Evolutionary conservation across 768 basidiomycete species (phyloP).

Genomic region (Dictyophora rubrovolvata): DNA sequence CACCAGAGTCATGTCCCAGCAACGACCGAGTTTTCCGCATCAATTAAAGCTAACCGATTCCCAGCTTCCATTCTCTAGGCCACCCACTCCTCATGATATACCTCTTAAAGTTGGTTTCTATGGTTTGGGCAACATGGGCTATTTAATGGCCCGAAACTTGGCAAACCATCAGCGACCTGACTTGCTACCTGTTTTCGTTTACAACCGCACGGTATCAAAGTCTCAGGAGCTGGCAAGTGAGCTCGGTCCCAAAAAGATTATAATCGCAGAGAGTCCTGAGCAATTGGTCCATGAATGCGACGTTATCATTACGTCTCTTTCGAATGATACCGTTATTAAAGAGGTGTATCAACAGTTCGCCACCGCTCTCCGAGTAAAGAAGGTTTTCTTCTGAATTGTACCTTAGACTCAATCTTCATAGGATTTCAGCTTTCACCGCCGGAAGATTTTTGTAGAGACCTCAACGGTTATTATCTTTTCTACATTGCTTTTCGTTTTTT

Average conservation of each 20-base stretch:
- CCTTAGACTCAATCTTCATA: conserved; percentile 9
- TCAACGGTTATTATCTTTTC: conserved; percentile 44
- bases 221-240: conserved; percentile 46
- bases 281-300: conserved; percentile 61
- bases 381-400: neutral
- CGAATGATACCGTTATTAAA: conserved; percentile 61
- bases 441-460: conserved; percentile 78
- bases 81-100: conserved; percentile 34
- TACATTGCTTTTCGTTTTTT: conserved; percentile 1
- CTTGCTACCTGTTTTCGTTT: conserved; percentile 52
- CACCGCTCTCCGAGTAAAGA: conserved; percentile 43
- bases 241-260: conserved; percentile 41
- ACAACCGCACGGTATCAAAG: conserved; percentile 64
- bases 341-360: conserved; percentile 52
- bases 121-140: conserved; percentile 23
- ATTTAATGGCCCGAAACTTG: conserved; percentile 68
- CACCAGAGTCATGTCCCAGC: no score
- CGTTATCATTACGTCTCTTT: conserved; percentile 65
- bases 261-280: conserved; percentile 44
- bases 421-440: conserved; percentile 30
- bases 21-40: no score
- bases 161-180: conserved; percentile 40
- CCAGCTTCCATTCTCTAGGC: conserved; percentile 47
- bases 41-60: neutral
- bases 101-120: conserved; percentile 37